phyloP scores from a whole-genome alignment of 1,139 yeast genomes.

The Geotrichum candidum region DNA sequence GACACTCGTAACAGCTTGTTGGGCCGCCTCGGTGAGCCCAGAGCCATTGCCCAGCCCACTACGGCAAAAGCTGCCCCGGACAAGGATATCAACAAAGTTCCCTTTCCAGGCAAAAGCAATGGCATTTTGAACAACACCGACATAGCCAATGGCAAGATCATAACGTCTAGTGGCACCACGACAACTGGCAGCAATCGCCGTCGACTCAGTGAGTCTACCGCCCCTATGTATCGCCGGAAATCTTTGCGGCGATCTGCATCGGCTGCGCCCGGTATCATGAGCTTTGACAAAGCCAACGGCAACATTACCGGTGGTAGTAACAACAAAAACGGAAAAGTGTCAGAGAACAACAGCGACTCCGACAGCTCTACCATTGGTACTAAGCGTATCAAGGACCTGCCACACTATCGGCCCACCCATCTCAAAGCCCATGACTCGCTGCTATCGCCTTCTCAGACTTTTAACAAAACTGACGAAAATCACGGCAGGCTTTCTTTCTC shows the following conservation, averaged over 20 bases:
- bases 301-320: not conserved
- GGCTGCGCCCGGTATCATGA: not conserved
- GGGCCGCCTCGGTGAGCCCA: not conserved
- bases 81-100: not conserved
- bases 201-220: not conserved
- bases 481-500: constrained; percentile 26
- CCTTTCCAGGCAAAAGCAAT: too few species aligned
- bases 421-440: constrained; percentile 21
- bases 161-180: not conserved
- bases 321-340: not conserved
- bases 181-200: not conserved
- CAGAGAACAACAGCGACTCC: not conserved
- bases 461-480: constrained; percentile 10
- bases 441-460: constrained; percentile 19
- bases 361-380: not conserved
- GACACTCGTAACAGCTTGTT: not conserved
- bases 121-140: not conserved
- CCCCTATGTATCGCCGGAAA: not conserved
- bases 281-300: not conserved
- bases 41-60: not conserved
- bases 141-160: not conserved
- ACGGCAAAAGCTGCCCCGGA: not conserved
- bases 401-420: constrained; percentile 26
- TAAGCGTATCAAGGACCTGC: constrained; percentile 11
- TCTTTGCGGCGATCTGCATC: not conserved